These are phyloP conservation scores for Cryptomeria japonica DNA, from an alignment of 75 land plant genomes.

Conservation along the genomic window DNA sequence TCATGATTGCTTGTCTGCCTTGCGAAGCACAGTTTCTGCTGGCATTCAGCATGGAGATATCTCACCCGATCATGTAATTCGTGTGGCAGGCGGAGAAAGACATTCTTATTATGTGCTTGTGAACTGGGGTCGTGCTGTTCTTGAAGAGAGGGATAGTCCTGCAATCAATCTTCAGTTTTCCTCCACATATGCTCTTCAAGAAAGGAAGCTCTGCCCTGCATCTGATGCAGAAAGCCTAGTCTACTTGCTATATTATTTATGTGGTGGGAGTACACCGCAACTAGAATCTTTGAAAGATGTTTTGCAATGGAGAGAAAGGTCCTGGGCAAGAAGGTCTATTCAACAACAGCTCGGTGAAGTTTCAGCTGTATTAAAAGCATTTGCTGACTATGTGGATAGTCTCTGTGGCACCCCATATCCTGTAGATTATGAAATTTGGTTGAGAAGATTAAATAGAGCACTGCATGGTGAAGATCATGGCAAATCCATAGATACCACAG, in stretches of 20 bases:
- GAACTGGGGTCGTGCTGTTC: constrained; percentile 89
- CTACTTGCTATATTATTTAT: constrained; percentile 38
- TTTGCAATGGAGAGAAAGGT: constrained; percentile 48
- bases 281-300: constrained; percentile 45
- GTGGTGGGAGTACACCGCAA: constrained; percentile 41
- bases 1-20: constrained; percentile 80
- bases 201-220: constrained; percentile 58
- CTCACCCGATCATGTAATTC: constrained; percentile 75
- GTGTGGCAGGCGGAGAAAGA: constrained; percentile 53
- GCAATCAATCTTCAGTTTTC: constrained; percentile 74
- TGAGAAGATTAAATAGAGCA: constrained; percentile 41
- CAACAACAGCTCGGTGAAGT: constrained; percentile 51
- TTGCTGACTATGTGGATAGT: constrained; percentile 55
- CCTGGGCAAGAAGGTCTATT: constrained; percentile 46
- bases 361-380: constrained; percentile 54
- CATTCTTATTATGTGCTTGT: constrained; percentile 41
- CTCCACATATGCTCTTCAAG: constrained; percentile 59
- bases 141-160: constrained; percentile 93
- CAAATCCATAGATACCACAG: constrained; percentile 37
- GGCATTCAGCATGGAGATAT: constrained; percentile 89
- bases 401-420: constrained; percentile 51
- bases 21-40: constrained; percentile 55
- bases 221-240: constrained; percentile 54
- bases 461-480: constrained; percentile 56
- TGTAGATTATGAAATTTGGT: constrained; percentile 57